phyloP scores from a whole-genome alignment of 2,329 filamentous ascomycete species.

The Alternaria solani region DNA sequence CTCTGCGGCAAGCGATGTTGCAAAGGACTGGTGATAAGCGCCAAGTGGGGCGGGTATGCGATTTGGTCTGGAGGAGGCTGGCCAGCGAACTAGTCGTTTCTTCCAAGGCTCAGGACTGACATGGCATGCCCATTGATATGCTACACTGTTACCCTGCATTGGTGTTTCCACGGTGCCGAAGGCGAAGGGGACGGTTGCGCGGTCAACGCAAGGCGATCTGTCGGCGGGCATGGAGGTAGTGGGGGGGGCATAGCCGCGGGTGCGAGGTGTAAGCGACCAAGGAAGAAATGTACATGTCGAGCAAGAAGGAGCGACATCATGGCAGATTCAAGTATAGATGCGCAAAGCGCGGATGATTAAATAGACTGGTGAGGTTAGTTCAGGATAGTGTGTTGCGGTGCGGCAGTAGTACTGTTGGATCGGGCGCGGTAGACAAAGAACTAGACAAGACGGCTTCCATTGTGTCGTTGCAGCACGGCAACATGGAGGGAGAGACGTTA shows the following conservation, averaged over 20 bases:
- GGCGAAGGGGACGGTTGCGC: not conserved
- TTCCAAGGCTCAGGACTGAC: not conserved
- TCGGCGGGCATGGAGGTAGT: not conserved
- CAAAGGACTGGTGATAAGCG: conserved; percentile 21
- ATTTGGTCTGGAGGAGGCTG: not conserved
- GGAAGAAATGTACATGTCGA: not conserved
- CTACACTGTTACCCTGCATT: not conserved
- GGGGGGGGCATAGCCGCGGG: not conserved
- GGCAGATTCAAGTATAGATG: not conserved
- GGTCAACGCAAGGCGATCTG: not conserved
- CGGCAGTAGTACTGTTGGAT: not conserved
- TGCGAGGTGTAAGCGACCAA: not conserved
- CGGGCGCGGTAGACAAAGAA: not conserved
- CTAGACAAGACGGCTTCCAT: not conserved
- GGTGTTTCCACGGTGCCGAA: not conserved
- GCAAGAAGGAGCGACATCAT: not conserved
- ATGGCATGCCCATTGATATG: not conserved
- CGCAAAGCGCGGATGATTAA: not conserved
- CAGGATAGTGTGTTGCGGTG: not conserved
- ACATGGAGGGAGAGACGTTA: not conserved
- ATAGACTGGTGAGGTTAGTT: not conserved
- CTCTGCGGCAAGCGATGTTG: conserved; percentile 25
- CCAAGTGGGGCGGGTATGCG: conserved; percentile 13
- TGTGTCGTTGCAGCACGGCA: not conserved
- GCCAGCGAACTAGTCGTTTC: conserved; percentile 6